phyloP scores from a whole-genome alignment of 306 rosid genomes.

The Quercus robur region DNA sequence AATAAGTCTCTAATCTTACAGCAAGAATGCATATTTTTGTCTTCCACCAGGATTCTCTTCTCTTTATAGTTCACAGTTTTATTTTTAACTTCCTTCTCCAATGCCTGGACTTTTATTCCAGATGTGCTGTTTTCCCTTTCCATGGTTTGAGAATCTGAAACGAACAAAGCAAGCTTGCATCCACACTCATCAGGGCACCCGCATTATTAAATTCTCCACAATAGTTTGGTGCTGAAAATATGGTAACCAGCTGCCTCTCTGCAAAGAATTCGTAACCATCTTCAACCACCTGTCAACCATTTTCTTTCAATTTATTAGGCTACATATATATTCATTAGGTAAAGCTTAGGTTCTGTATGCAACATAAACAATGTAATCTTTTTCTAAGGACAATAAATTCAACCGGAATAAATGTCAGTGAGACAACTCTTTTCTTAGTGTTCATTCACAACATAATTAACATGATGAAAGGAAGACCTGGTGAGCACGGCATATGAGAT shows the following conservation, averaged over 20 bases:
- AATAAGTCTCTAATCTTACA: background rate
- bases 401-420: no score
- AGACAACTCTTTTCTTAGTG: no score
- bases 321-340: no score
- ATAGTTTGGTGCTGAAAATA: constrained; percentile 90
- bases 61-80: background rate
- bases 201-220: constrained; percentile 97
- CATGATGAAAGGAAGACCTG: constrained; percentile 35
- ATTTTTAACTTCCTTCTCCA: background rate
- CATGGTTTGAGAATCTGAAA: constrained; percentile 85
- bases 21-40: background rate
- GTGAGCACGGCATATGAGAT: constrained; percentile 86
- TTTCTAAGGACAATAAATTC: no score
- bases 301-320: background rate
- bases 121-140: constrained; percentile 20
- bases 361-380: no score
- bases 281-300: constrained; percentile 67
- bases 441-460: background rate
- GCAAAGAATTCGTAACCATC: constrained; percentile 95
- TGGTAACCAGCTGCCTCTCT: constrained; percentile 78
- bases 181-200: constrained; percentile 85
- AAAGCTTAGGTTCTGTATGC: no score
- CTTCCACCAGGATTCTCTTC: background rate
- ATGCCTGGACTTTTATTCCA: background rate
- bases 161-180: constrained; percentile 73